Base-by-base conservation (phyloP, 805 yeast genomes). In the Pichia heedii region DNA sequence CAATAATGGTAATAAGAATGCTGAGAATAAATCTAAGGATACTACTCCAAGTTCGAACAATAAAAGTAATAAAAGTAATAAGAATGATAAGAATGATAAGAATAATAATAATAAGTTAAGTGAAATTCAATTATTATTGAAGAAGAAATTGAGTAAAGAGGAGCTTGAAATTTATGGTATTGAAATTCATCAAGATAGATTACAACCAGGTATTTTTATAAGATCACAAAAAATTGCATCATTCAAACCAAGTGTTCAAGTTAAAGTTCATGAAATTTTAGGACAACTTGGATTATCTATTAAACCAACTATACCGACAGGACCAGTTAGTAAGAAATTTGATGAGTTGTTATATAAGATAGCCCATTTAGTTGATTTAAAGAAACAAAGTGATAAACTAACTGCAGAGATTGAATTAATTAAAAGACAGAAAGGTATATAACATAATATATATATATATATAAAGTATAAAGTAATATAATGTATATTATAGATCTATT, bases 141-240 rank as follows among this genome's bases (percentile, higher is more conserved):
- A 74, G 40, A 73, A 74, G 57, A 71, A 77, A 35, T 71, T 89
- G 40, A 75, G 85, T 0, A 69, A 76, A 19, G 82, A 84, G 53
- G 96, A 89, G 55, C 89, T 87, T 62, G 84, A 79, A 45, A 80
- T 86, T 0, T 84, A 81, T 54, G 98, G 98, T 12, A 73, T 93
- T 33, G 69, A 78, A 40, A 81, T 82, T 49, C 95, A 85, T 61
- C 81, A 77, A 13, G 90, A 83, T 46, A 77, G 79, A 51, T 57
- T 84, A 8, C 73, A 73, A 5, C 82, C 94, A 0, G 97, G 97
- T 26, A 96, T 87, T 2, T 77, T 71, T 41, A 65, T 90, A 46
- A 71, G 98, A 49, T 87, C 97, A 0, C 66, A 83, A 4, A 84
- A 84, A 57, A 75, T 87, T 41, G 74, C 89, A 1, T 76, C 84